Percentiles rank a stretch among this genome's conserved stretches.
Evolutionary conservation across 2,329 filamentous ascomycete genomes (phyloP).

Genomic region (Fusarium siculi): DNA sequence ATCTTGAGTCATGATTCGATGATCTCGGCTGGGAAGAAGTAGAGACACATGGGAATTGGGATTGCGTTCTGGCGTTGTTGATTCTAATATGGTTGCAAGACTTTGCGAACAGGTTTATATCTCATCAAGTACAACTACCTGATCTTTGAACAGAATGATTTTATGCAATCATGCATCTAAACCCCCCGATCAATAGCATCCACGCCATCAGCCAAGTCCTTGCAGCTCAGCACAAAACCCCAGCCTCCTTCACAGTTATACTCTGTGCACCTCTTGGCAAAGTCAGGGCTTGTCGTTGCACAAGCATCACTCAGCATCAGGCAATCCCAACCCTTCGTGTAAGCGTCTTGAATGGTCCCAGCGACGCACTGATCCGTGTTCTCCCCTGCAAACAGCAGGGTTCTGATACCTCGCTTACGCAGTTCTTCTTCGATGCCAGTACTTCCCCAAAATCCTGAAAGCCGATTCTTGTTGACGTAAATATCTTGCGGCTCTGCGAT

Average conservation of each 20-base stretch:
- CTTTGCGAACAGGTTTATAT: accelerated
- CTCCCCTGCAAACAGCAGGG: background rate
- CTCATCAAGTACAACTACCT: accelerated
- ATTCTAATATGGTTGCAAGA: accelerated
- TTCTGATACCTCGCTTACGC: background rate
- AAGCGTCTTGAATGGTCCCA: background rate
- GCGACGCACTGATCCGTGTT: background rate
- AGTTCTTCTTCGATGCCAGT: accelerated
- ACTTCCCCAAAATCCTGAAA: background rate
- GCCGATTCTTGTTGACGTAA: background rate
- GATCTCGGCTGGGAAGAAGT: background rate
- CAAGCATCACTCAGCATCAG: background rate
- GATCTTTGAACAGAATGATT: accelerated
- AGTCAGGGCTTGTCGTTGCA: background rate
- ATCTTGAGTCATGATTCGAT: conserved; percentile 51
- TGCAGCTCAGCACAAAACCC: background rate
- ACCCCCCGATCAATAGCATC: background rate
- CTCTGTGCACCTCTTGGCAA: background rate
- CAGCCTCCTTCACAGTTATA: background rate
- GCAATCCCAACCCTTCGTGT: background rate
- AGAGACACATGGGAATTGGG: background rate
- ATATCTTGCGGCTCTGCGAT: background rate
- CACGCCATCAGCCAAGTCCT: background rate
- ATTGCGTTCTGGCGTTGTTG: background rate
- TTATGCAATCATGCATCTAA: accelerated